A percentile compares a stretch with the other conserved stretches of the same genome.
These are phyloP conservation scores for Yarrowia divulgata DNA, from an alignment of 805 yeast species.

Conservation along the genomic window DNA sequence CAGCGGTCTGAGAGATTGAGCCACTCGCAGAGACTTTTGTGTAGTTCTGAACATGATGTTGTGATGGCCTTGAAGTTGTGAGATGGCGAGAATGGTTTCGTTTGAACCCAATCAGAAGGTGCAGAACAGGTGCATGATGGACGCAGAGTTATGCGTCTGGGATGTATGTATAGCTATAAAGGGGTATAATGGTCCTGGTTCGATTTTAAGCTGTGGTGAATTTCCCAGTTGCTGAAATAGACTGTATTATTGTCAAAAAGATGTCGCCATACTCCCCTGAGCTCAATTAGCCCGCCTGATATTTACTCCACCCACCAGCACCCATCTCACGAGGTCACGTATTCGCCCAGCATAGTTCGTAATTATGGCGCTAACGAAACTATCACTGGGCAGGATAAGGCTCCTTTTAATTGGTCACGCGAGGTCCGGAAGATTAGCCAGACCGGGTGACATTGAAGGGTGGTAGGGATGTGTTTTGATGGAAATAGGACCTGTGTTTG, in stretches of 20 bases:
- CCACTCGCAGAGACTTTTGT: background rate
- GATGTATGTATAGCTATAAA: no score
- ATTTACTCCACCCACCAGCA: no score
- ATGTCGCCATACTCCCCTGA: no score
- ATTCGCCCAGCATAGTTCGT: background rate
- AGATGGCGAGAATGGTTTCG: background rate
- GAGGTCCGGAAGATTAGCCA: background rate
- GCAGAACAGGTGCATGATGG: background rate
- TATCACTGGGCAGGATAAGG: background rate
- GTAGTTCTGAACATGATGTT: constrained; percentile 11
- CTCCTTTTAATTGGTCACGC: constrained; percentile 5
- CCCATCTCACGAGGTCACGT: background rate
- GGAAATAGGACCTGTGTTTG: no score
- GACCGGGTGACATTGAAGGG: background rate
- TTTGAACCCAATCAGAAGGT: background rate
- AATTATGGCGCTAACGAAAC: background rate
- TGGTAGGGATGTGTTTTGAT: background rate
- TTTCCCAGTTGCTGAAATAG: no score
- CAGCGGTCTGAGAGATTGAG: background rate
- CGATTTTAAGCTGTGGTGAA: no score
- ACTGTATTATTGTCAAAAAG: no score
- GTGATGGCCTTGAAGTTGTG: no score
- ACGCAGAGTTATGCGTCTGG: background rate
- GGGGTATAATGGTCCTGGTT: no score
- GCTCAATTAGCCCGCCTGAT: no score